phyloP scores from a whole-genome alignment of 2,329 filamentous ascomycete genomes.

The Penicillium freii region DNA sequence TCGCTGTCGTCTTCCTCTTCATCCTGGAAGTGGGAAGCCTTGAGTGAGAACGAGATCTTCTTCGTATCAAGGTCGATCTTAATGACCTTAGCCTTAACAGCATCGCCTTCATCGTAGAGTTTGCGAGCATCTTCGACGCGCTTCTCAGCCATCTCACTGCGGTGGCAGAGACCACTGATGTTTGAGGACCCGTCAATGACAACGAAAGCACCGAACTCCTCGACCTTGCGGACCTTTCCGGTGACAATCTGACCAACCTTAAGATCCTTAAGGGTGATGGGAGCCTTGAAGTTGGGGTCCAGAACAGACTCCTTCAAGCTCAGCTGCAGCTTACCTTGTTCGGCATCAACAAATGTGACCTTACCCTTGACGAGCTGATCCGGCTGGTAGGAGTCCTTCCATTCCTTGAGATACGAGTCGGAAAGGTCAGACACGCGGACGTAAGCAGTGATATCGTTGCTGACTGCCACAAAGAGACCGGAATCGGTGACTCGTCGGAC shows the following conservation, averaged over 20 bases:
- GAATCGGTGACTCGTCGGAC: slow-evolving; percentile 87
- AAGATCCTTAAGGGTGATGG: slow-evolving; percentile 72
- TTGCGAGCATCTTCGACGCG: slow-evolving; percentile 79
- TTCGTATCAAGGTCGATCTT: slow-evolving; percentile 72
- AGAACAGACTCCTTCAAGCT: slow-evolving; percentile 83
- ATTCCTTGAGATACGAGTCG: slow-evolving; percentile 89
- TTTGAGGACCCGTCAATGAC: slow-evolving; percentile 82
- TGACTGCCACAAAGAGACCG: slow-evolving; percentile 81
- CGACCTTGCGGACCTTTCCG: slow-evolving; percentile 87
- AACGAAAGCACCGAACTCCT: slow-evolving; percentile 93
- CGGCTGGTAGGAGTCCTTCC: slow-evolving; percentile 83
- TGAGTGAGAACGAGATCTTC: slow-evolving; percentile 84
- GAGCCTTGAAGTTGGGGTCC: slow-evolving; percentile 73
- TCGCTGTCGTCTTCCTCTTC: slow-evolving; percentile 49
- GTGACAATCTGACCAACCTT: slow-evolving; percentile 78
- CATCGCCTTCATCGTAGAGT: slow-evolving; percentile 84
- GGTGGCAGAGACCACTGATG: slow-evolving; percentile 89
- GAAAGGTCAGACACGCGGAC: slow-evolving; percentile 86
- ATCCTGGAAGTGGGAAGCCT: slow-evolving; percentile 82
- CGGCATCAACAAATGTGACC: slow-evolving; percentile 68
- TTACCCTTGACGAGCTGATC: slow-evolving; percentile 91
- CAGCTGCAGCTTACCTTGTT: slow-evolving; percentile 73
- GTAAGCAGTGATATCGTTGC: slow-evolving; percentile 75
- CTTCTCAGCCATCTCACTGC: slow-evolving; percentile 85
- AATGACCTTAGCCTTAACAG: slow-evolving; percentile 87